Evolutionary conservation across 495 filamentous ascomycete genomes (phyloP).

Genomic region (Aspergillus hancockii): DNA sequence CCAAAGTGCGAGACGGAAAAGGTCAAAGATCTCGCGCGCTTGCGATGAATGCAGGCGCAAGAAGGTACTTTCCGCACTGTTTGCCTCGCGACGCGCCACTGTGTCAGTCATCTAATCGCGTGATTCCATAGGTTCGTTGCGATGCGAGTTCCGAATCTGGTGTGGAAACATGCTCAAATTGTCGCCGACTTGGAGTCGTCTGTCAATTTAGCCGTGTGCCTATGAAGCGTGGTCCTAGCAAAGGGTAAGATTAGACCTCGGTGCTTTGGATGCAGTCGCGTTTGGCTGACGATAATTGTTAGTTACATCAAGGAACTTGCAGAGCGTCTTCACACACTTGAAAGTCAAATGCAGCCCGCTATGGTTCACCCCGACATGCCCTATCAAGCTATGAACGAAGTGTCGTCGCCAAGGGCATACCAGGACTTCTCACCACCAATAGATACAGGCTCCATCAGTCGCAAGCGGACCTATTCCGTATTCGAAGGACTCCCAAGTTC

Average conservation of each 20-base stretch:
- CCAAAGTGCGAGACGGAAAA: constrained; percentile 71
- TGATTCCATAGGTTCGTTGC: constrained; percentile 69
- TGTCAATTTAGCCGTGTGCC: constrained; percentile 92
- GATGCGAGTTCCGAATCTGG: constrained; percentile 81
- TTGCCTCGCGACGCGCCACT: constrained; percentile 17
- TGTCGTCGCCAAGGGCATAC: constrained; percentile 43
- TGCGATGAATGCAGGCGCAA: constrained; percentile 96
- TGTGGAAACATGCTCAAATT: constrained; percentile 82
- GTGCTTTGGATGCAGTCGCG: constrained; percentile 6
- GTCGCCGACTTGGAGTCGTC: constrained; percentile 70
- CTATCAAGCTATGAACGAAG: constrained; percentile 50
- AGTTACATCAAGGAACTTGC: constrained; percentile 97
- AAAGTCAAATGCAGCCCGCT: constrained; percentile 60
- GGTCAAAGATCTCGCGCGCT: constrained; percentile 89
- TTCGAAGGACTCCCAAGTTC: constrained; percentile 52
- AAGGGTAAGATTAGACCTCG: constrained; percentile 63
- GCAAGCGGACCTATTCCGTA: constrained; percentile 60
- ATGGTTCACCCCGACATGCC: constrained; percentile 49
- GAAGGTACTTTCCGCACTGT: constrained; percentile 57
- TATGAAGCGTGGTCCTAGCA: constrained; percentile 93
- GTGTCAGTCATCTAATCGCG: constrained; percentile 22
- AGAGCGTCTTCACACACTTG: constrained; percentile 81
- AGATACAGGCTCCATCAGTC: constrained; percentile 37
- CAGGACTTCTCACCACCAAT: constrained; percentile 53
- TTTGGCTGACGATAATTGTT: constrained; percentile 26